phyloP scores from a whole-genome alignment of 2,329 filamentous ascomycete species.

The Alternaria alternata region DNA sequence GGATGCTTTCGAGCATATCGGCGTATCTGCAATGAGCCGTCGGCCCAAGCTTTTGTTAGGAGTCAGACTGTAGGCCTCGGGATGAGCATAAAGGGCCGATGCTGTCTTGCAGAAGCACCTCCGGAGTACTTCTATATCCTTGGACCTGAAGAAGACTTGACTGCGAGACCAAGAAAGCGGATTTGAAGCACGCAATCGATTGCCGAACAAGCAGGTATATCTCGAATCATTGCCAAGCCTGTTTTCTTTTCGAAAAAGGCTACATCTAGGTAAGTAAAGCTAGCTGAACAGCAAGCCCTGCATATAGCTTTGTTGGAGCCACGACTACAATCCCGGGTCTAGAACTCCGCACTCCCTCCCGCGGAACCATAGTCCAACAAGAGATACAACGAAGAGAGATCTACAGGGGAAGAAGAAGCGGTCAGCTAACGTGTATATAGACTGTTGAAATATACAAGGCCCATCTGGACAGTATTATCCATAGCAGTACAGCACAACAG shows the following conservation, averaged over 20 bases:
- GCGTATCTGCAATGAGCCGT: slow-evolving; percentile 1
- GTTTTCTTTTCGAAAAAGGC: neutral
- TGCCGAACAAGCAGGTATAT: neutral
- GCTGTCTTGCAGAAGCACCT: neutral
- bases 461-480: neutral
- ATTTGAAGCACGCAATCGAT: neutral
- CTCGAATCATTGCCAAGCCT: neutral
- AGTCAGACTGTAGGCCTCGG: neutral
- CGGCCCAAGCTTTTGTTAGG: slow-evolving; percentile 1
- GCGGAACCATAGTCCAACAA: neutral
- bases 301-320: neutral
- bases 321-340: neutral
- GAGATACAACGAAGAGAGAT: neutral
- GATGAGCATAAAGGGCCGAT: neutral
- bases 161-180: too few species aligned
- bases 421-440: slow-evolving; percentile 16
- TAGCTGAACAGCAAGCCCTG: neutral
- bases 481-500: neutral
- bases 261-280: neutral
- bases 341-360: neutral
- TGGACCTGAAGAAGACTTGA: too few species aligned
- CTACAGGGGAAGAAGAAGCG: slow-evolving; percentile 11
- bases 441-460: neutral
- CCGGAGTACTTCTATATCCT: neutral
- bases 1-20: neutral